A percentile compares a stretch with the other conserved stretches of the same genome.
phyloP scores from a whole-genome alignment of 78 protist species.

The Dictyostelium discoideum region dicty_2.7 NC_007091.3:1601001-1601500 shows the following conservation, averaged over 20 bases:
- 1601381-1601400: slow-evolving; percentile 59
- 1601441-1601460: slow-evolving; percentile 61
- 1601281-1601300: background rate
- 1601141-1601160: slow-evolving; percentile 47
- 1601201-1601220: background rate
- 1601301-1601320: background rate
- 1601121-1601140: slow-evolving; percentile 37
- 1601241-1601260: background rate
- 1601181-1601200: slow-evolving; percentile 38
- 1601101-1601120: slow-evolving; percentile 22
- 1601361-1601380: slow-evolving; percentile 58
- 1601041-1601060: slow-evolving; percentile 63
- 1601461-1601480: slow-evolving; percentile 54
- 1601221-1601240: background rate
- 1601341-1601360: slow-evolving; percentile 76
- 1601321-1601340: slow-evolving; percentile 74
- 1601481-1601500: slow-evolving; percentile 79
- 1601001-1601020: slow-evolving; percentile 71
- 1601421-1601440: slow-evolving; percentile 2
- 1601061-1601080: slow-evolving; percentile 35
- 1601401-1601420: slow-evolving; percentile 70
- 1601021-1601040: slow-evolving; percentile 66
- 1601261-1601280: background rate
- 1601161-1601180: slow-evolving; percentile 28
- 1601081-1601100: slow-evolving; percentile 37